Evolutionary conservation across 805 yeast genomes (phyloP).

Genomic region (Jamesozyma spencerorum): DNA sequence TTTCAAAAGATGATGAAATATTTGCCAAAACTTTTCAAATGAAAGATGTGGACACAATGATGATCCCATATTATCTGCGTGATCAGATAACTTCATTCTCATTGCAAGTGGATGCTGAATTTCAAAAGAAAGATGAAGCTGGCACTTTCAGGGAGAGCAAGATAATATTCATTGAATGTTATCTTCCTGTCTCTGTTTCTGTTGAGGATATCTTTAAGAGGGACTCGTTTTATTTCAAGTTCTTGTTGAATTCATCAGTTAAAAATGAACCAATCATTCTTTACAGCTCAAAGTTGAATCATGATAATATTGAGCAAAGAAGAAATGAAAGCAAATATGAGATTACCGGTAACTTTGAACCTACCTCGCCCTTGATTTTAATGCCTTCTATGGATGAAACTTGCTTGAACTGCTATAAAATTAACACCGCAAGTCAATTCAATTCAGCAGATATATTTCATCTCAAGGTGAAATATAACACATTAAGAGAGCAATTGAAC

Average conservation of each 20-base stretch:
- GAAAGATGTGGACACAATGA: neutral
- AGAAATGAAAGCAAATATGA: conserved; percentile 9
- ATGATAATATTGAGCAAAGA: conserved; percentile 1
- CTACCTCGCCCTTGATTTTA: conserved; percentile 12
- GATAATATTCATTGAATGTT: conserved; percentile 10
- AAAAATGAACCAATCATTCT: conserved; percentile 21
- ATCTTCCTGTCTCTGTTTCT: conserved; percentile 25
- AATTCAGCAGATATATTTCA: conserved; percentile 16
- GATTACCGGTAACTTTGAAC: conserved; percentile 15
- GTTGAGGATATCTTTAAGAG: conserved; percentile 27
- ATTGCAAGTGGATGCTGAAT: conserved; percentile 10
- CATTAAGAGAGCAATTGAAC: conserved; percentile 23
- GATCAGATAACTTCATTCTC: conserved; percentile 14
- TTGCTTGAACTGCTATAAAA: conserved; percentile 21
- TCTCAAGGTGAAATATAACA: conserved; percentile 17
- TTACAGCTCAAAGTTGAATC: conserved; percentile 11
- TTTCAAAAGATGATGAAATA: conserved; percentile 1
- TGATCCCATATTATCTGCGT: conserved; percentile 13
- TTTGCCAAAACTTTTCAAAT: neutral
- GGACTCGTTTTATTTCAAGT: conserved; percentile 23
- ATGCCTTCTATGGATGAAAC: conserved; percentile 15
- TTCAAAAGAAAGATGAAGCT: conserved; percentile 6
- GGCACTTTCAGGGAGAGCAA: conserved; percentile 12
- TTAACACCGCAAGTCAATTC: conserved; percentile 11
- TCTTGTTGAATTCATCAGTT: conserved; percentile 20